Conservation (phyloP, 2,329 filamentous ascomycete species). For the Chaetothyriales sp. region DNA sequence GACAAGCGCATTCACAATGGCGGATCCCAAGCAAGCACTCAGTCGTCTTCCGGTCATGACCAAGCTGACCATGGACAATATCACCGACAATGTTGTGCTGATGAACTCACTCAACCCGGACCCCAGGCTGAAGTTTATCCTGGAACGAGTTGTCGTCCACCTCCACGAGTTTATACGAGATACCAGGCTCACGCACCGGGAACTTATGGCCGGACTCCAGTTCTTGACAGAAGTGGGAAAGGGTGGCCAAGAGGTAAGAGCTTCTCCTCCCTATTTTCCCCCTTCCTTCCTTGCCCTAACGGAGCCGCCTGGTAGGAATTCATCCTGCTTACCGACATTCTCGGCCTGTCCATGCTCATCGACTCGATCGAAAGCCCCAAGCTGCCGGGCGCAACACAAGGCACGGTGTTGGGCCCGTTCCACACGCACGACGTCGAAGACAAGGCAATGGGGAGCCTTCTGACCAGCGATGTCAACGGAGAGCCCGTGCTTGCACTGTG, state of each 20-base stretch:
- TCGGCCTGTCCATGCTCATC: conserved; percentile 65
- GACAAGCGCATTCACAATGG: conserved; percentile 18
- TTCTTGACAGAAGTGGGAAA: conserved; percentile 61
- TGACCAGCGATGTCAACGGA: conserved; percentile 55
- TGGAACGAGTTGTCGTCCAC: conserved; percentile 59
- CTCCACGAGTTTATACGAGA: conserved; percentile 71
- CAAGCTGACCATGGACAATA: conserved; percentile 21
- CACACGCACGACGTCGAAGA: conserved; percentile 61
- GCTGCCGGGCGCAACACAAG: conserved; percentile 53
- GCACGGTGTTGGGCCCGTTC: conserved; percentile 68
- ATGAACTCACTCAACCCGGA: conserved; percentile 59
- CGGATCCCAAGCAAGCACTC: conserved; percentile 27
- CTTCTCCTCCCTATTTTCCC: background rate
- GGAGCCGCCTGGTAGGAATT: conserved; percentile 43
- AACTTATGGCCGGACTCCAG: conserved; percentile 61
- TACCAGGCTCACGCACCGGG: conserved; percentile 56
- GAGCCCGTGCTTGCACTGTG: conserved; percentile 60
- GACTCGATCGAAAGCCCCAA: conserved; percentile 76
- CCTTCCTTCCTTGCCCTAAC: background rate
- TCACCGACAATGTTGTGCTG: conserved; percentile 31
- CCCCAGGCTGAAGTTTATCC: conserved; percentile 52
- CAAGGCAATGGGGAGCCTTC: conserved; percentile 39
- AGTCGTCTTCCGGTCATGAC: conserved; percentile 22
- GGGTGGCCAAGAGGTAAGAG: conserved; percentile 47
- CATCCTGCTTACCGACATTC: conserved; percentile 65